Conservation (phyloP, 2,329 filamentous ascomycete genomes). For the Trichoderma arundinaceum region DNA sequence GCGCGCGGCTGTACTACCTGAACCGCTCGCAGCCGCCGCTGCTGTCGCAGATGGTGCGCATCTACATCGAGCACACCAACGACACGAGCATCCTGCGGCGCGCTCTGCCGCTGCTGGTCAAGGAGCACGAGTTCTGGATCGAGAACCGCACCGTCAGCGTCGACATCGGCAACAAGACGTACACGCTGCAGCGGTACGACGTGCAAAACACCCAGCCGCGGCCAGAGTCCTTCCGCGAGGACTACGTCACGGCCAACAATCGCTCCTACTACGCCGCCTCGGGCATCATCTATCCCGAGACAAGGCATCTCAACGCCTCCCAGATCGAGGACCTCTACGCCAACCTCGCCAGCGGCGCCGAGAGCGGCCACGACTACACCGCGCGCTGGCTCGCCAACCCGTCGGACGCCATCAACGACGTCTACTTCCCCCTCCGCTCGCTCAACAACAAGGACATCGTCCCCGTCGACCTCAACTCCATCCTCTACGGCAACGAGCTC, state of each 20-base stretch:
- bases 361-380: constrained; percentile 69
- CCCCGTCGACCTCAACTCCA: constrained; percentile 71
- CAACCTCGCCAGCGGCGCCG: constrained; percentile 68
- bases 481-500: constrained; percentile 69
- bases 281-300: constrained; percentile 64
- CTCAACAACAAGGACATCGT: constrained; percentile 64
- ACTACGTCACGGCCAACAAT: constrained; percentile 70
- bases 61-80: constrained; percentile 68
- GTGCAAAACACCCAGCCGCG: constrained; percentile 69
- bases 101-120: constrained; percentile 65
- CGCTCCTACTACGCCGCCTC: constrained; percentile 63
- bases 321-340: constrained; percentile 61
- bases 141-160: constrained; percentile 64
- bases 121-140: constrained; percentile 68
- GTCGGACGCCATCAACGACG: constrained; percentile 61
- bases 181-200: constrained; percentile 62
- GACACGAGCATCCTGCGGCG: constrained; percentile 65
- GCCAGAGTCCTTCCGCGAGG: constrained; percentile 70
- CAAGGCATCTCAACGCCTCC: constrained; percentile 55
- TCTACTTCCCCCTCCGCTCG: constrained; percentile 69
- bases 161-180: constrained; percentile 52
- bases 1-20: constrained; percentile 69
- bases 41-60: constrained; percentile 68
- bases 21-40: constrained; percentile 72
- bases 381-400: constrained; percentile 64